These are phyloP conservation scores for Mixia osmundae DNA, from an alignment of 1,284 basidiomycete species.

Conservation along the genomic window DNA sequence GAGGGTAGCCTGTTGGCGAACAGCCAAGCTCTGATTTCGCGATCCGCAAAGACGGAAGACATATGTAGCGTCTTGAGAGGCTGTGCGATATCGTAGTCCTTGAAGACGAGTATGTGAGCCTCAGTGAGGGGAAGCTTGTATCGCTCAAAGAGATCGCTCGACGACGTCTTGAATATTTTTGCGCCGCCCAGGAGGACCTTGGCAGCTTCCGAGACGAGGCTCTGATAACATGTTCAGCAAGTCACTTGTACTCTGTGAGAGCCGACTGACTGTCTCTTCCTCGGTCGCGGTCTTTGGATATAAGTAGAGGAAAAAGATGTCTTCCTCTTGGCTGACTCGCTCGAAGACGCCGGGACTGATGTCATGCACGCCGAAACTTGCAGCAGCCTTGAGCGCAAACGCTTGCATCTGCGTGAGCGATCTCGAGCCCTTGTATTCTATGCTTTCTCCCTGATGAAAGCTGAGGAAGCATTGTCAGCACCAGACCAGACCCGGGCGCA, in stretches of 20 bases:
- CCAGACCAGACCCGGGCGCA: slow-evolving; percentile 13
- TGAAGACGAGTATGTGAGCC: slow-evolving; percentile 24
- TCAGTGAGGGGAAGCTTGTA: slow-evolving; percentile 8
- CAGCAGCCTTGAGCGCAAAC: slow-evolving; percentile 45
- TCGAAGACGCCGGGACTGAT: slow-evolving; percentile 31
- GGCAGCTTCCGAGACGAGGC: slow-evolving; percentile 28
- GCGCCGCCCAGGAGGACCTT: slow-evolving; percentile 43
- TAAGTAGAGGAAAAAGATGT: slow-evolving; percentile 50
- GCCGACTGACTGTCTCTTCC: slow-evolving; percentile 21
- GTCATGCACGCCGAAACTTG: slow-evolving; percentile 27
- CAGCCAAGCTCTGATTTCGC: too few relatives aligned
- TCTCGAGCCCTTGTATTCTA: slow-evolving; percentile 45
- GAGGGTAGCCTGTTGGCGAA: too few relatives aligned
- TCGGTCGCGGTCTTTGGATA: slow-evolving; percentile 28
- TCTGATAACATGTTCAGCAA: slow-evolving; percentile 20
- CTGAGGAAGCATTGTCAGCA: slow-evolving; percentile 14
- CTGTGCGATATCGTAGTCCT: slow-evolving; percentile 41
- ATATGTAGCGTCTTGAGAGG: too few relatives aligned
- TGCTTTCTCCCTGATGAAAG: slow-evolving; percentile 27
- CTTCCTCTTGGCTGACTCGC: slow-evolving; percentile 30
- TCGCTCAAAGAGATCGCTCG: slow-evolving; percentile 11
- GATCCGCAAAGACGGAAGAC: too few relatives aligned
- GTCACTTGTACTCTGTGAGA: slow-evolving; percentile 1
- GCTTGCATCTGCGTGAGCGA: slow-evolving; percentile 40
- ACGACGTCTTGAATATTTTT: slow-evolving; percentile 35